These are phyloP conservation scores for Margaritispora aquatica DNA, from an alignment of 495 filamentous ascomycete species.

Conservation along the genomic window DNA sequence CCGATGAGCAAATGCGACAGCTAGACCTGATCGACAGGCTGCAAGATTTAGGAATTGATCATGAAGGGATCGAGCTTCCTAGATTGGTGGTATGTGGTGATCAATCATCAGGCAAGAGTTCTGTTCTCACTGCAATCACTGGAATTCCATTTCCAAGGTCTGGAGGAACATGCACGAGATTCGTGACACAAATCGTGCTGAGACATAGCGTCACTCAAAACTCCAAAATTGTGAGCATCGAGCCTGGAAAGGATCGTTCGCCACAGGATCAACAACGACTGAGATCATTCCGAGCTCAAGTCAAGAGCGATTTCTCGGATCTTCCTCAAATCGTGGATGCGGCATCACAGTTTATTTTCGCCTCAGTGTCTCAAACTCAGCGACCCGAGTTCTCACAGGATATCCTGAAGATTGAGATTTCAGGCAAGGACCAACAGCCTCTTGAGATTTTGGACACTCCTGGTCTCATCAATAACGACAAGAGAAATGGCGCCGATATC, in stretches of 20 bases:
- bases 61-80: conserved; percentile 46
- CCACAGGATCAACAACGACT: neutral
- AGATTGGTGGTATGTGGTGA: conserved; percentile 61
- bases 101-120: conserved; percentile 59
- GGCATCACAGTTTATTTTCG: neutral
- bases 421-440: conserved; percentile 42
- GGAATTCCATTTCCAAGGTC: conserved; percentile 52
- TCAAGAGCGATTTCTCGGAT: neutral
- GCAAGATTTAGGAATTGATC: conserved; percentile 43
- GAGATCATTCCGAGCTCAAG: neutral
- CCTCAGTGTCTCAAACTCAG: neutral
- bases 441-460: conserved; percentile 51
- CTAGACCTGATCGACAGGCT: conserved; percentile 51
- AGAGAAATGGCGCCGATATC: conserved; percentile 35
- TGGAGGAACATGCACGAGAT: conserved; percentile 45
- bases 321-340: neutral
- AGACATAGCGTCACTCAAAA: neutral
- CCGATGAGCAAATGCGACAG: neutral
- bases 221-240: neutral
- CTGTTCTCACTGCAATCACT: conserved; percentile 62
- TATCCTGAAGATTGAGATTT: conserved; percentile 43
- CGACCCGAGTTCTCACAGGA: conserved; percentile 38
- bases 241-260: neutral
- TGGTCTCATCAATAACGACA: conserved; percentile 31
- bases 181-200: conserved; percentile 50